These are phyloP conservation scores for Myxozyma vanderwaltii DNA, from an alignment of 805 yeast genomes.

Conservation along the genomic window DNA sequence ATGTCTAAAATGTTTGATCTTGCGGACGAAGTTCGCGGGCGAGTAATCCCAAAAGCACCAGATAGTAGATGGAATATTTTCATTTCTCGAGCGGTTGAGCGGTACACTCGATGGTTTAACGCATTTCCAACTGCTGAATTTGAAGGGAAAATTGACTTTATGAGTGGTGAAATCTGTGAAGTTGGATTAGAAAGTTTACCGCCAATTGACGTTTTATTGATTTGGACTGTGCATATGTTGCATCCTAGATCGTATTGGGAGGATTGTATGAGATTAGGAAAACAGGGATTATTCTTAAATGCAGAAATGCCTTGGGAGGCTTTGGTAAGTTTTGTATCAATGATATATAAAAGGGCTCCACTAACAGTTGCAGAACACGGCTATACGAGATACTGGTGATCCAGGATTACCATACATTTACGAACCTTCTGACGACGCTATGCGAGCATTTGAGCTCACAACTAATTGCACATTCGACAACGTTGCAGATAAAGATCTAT, in stretches of 20 bases:
- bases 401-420: neutral
- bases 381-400: neutral
- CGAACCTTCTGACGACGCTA: slow-evolving; percentile 7
- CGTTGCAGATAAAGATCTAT: neutral
- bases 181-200: slow-evolving; percentile 23
- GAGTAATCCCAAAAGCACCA: neutral
- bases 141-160: neutral
- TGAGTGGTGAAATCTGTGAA: neutral
- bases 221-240: slow-evolving; percentile 36
- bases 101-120: slow-evolving; percentile 17
- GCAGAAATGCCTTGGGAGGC: slow-evolving; percentile 11
- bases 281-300: slow-evolving; percentile 1
- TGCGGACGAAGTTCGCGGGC: neutral
- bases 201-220: slow-evolving; percentile 37
- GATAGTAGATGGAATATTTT: slow-evolving; percentile 14
- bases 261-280: slow-evolving; percentile 23
- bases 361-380: neutral
- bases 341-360: neutral
- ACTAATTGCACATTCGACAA: slow-evolving; percentile 2
- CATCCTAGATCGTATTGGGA: slow-evolving; percentile 33
- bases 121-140: neutral
- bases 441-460: neutral
- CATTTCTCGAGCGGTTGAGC: slow-evolving; percentile 18
- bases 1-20: slow-evolving; percentile 16
- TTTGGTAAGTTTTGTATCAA: neutral